Evolutionary conservation across 2,329 filamentous ascomycete genomes (phyloP).

Genomic region (Cordyceps tenuipes): DNA sequence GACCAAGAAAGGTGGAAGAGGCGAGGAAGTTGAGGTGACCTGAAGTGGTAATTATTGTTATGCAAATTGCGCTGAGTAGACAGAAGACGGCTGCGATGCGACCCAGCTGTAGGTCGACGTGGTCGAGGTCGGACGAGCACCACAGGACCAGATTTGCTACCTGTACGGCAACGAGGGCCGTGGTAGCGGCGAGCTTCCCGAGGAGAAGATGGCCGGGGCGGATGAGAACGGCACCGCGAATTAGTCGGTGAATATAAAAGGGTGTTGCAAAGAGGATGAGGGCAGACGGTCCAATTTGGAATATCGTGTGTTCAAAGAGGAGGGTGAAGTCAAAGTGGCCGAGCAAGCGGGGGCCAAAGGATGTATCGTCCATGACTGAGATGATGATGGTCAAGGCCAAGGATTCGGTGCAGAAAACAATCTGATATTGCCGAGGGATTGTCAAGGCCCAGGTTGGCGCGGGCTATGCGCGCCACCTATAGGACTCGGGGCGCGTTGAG

Average conservation of each 20-base stretch:
- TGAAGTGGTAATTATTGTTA: slow-evolving; percentile 22
- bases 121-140: slow-evolving; percentile 14
- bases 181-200: slow-evolving; percentile 14
- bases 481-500: no score
- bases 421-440: no score
- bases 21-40: neutral
- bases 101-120: slow-evolving; percentile 15
- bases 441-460: neutral
- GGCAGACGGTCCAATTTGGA: neutral
- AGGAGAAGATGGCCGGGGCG: slow-evolving; percentile 13
- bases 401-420: no score
- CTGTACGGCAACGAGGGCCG: slow-evolving; percentile 10
- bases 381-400: neutral
- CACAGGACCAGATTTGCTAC: slow-evolving; percentile 20
- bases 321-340: slow-evolving; percentile 5
- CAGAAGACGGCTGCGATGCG: slow-evolving; percentile 19
- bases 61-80: slow-evolving; percentile 20
- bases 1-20: neutral
- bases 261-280: slow-evolving; percentile 11
- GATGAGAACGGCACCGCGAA: neutral
- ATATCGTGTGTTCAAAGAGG: neutral
- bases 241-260: neutral
- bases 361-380: neutral
- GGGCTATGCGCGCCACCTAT: no score
- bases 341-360: slow-evolving; percentile 4